Conservation (phyloP, 306 rosid species). For the Carpinus viminea region DNA sequence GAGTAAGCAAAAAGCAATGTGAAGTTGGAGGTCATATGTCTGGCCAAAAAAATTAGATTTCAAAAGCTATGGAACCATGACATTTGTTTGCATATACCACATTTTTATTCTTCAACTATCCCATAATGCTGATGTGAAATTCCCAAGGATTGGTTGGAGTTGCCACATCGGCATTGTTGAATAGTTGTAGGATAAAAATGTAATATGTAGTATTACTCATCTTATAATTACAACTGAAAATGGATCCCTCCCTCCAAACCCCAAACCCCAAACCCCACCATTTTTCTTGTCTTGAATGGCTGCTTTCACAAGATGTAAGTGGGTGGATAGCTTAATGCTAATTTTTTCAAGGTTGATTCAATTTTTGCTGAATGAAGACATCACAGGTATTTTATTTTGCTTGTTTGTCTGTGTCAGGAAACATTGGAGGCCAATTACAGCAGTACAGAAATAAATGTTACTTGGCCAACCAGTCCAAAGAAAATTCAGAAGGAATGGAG, state of each 20-base stretch:
- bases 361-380: slow-evolving; percentile 13
- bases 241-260: too few species aligned
- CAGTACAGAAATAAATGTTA: slow-evolving; percentile 11
- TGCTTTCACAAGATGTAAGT: background rate
- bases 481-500: slow-evolving; percentile 64
- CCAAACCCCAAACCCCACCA: too few species aligned
- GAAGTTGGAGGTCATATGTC: background rate
- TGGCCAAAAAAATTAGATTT: background rate
- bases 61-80: background rate
- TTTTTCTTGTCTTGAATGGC: background rate
- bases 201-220: background rate
- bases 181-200: too few species aligned
- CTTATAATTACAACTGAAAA: too few species aligned
- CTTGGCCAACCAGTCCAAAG: slow-evolving; percentile 22
- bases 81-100: background rate
- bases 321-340: too few species aligned
- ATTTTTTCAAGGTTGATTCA: background rate
- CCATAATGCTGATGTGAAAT: too few species aligned
- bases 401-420: slow-evolving; percentile 41
- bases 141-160: too few species aligned
- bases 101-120: background rate
- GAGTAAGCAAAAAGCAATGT: background rate
- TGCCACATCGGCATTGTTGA: too few species aligned
- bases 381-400: background rate
- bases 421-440: slow-evolving; percentile 15